Conservation (phyloP, 1,284 basidiomycete species). For the Melanopsichium pennsylvanicum region DNA sequence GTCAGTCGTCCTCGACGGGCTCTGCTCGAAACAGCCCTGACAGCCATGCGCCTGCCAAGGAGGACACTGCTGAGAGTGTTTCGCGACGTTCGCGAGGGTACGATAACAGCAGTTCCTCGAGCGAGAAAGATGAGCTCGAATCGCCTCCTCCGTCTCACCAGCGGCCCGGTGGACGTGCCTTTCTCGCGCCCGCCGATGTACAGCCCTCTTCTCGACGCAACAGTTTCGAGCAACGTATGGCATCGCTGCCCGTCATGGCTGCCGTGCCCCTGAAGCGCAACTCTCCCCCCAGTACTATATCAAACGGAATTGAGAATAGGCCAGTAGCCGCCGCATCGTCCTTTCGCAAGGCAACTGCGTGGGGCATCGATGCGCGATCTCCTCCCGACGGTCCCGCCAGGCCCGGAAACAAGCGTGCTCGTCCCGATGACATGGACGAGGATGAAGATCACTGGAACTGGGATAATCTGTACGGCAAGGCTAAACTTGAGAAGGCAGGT, state of each 20-base stretch:
- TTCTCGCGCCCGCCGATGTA: constrained; percentile 9
- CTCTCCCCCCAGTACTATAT: constrained; percentile 20
- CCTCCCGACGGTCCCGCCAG: constrained; percentile 8
- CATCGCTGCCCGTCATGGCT: constrained; percentile 42
- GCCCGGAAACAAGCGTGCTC: constrained; percentile 24
- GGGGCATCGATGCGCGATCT: constrained; percentile 44
- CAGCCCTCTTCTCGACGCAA: constrained; percentile 33
- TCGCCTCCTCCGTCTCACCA: constrained; percentile 33
- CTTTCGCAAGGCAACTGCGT: constrained; percentile 34
- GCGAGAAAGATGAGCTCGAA: constrained; percentile 45
- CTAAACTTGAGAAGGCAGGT: constrained; percentile 43
- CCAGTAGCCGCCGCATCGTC: constrained; percentile 7
- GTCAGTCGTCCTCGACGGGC: constrained; percentile 15
- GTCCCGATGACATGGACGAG: constrained; percentile 43
- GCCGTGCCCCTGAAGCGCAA: constrained; percentile 49
- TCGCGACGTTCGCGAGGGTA: constrained; percentile 20
- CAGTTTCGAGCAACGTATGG: constrained; percentile 55
- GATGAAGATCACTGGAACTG: constrained; percentile 48
- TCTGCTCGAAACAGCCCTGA: constrained; percentile 24
- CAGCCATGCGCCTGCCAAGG: constrained; percentile 8
- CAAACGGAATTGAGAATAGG: constrained; percentile 7
- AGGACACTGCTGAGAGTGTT: constrained; percentile 14
- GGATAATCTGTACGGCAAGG: constrained; percentile 46
- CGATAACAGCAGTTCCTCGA: constrained; percentile 33
- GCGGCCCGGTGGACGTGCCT: constrained; percentile 1